A percentile compares a stretch with the other conserved stretches of the same genome.
Evolutionary conservation across 345 rosid genomes (phyloP).

Genomic region (Salix exigua): DNA sequence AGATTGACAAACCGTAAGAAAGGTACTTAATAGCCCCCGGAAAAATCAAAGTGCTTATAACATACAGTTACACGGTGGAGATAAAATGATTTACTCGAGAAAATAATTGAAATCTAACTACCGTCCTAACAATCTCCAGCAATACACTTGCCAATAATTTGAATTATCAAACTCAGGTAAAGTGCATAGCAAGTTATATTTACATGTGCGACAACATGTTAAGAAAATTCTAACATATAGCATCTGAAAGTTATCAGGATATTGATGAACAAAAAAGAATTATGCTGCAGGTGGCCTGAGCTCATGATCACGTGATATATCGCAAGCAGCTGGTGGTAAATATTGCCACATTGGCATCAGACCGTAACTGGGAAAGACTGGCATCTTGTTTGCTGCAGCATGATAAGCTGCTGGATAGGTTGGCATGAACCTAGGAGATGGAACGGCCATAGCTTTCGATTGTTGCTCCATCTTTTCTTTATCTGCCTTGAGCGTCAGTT

Average conservation of each 20-base stretch:
- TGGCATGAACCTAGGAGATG: conserved; percentile 23
- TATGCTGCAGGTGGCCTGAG: conserved; percentile 34
- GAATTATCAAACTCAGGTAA: conserved; percentile 15
- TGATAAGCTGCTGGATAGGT: conserved; percentile 30
- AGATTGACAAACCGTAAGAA: background rate
- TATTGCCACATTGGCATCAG: conserved; percentile 33
- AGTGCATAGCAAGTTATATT: conserved; percentile 13
- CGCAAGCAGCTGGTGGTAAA: conserved; percentile 19
- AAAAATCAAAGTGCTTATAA: background rate
- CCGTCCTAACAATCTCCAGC: conserved; percentile 5
- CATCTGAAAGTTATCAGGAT: conserved; percentile 15
- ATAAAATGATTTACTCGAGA: background rate
- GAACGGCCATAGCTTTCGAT: conserved; percentile 19
- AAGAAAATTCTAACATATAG: conserved; percentile 5
- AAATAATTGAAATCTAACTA: conserved; percentile 3
- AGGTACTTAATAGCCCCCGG: background rate
- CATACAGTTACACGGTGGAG: background rate
- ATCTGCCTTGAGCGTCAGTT: conserved; percentile 24
- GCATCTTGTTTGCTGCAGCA: conserved; percentile 23
- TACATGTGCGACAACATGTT: conserved; percentile 12
- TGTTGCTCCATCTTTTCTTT: conserved; percentile 33
- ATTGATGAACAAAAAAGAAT: background rate
- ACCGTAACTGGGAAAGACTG: conserved; percentile 26
- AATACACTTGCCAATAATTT: conserved; percentile 8
- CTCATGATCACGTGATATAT: conserved; percentile 29